A percentile compares a stretch with the other conserved stretches of the same genome.
Evolutionary conservation across 768 basidiomycete genomes (phyloP).

Genomic region (Suillus spraguei): DNA sequence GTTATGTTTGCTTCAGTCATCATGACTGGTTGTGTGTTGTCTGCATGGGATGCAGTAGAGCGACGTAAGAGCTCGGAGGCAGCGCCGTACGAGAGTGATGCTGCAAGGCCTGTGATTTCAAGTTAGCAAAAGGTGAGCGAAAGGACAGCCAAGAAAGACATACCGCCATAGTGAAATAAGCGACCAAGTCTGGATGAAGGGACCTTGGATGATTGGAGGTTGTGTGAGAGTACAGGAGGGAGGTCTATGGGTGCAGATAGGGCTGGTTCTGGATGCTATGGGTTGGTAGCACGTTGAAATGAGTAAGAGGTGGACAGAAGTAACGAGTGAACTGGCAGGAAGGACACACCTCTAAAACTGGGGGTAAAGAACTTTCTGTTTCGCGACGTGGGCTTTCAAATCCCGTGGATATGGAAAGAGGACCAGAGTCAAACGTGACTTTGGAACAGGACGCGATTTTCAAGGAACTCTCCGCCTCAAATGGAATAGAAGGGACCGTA

Average conservation of each 20-base stretch:
- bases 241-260: slow-evolving; percentile 42
- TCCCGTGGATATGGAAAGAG: background rate
- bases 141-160: slow-evolving; percentile 18
- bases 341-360: background rate
- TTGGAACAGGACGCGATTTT: background rate
- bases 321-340: background rate
- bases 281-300: background rate
- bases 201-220: slow-evolving; percentile 80
- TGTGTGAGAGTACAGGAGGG: slow-evolving; percentile 36
- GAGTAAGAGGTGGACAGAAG: background rate
- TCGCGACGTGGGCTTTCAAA: background rate
- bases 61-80: slow-evolving; percentile 85
- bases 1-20: slow-evolving; percentile 92
- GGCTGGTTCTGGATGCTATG: background rate
- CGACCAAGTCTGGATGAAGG: slow-evolving; percentile 89
- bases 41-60: slow-evolving; percentile 44
- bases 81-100: slow-evolving; percentile 86
- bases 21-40: slow-evolving; percentile 56
- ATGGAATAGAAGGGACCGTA: background rate
- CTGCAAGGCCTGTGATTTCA: slow-evolving; percentile 73
- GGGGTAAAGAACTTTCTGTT: background rate
- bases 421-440: background rate
- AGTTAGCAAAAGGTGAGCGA: background rate
- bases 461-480: background rate
- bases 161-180: slow-evolving; percentile 93